Evolutionary conservation across 306 rosid species (phyloP), one percentile per base, ranked within the genome.

Genomic region (Cucurbita maxima): DNA sequence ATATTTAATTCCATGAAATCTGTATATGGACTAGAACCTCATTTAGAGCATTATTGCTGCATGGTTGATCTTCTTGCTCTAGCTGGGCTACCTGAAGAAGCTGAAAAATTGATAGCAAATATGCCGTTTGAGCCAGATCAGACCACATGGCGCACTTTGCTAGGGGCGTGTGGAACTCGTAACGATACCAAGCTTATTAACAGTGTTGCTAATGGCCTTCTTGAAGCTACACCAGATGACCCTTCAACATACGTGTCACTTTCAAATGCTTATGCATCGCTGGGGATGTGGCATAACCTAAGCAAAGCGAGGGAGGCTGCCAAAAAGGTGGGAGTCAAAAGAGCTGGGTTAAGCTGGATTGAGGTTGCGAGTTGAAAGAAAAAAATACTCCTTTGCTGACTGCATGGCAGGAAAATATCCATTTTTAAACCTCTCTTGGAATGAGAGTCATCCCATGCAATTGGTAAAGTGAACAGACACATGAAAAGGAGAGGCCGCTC

Each of bases 321-420:
- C 14, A 87, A 77, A 79, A 80, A 79, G 72, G 76, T 86, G 56
- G 90, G 96, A 19, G 71, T 61, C 36, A 90, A 87, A 84, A 80
- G 75, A 77, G 91, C 87, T 53, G 98, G 96, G 62, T 88, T 84
- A 84, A 90, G 96, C 82, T 92, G 98, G 96, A 87, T 93, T 77
- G 93, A 88, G 84, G 81, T 83, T 78, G 71, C 85, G 53, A 77
- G 80, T 74, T 88, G 87, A 88, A 77, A 69, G n/a, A 25, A 87
- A 76, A 66, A 68, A 74, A 73, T 70, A 43, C 78, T 64, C 77
- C 76, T 67, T 64, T 75, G 9, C 55, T 7, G 5, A 61, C 15
- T 14, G 47, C 67, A 36, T 60, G 36, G 18, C 37, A 37, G 48
- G 69, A 61, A 34, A 7, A 15, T 4, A 3, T 14, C 15, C 37